Evolutionary conservation across 805 yeast genomes (phyloP), one percentile per base, ranked within the genome.

Genomic region (Candida maris): DNA sequence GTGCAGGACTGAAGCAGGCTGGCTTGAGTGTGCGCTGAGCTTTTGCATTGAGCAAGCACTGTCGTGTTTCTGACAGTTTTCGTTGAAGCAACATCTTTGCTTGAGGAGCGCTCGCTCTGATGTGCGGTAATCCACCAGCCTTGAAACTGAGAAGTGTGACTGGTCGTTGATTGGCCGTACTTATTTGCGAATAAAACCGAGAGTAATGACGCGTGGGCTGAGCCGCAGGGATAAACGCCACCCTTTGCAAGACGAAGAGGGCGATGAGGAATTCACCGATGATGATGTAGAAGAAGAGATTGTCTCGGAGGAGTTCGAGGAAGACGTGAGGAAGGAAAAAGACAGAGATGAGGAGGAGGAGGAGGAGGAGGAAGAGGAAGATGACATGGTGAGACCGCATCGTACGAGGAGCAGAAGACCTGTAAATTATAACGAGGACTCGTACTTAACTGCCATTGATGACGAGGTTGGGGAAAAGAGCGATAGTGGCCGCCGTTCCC

Each of bases 381-480:
- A 45, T 4, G 55, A 47, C 21, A 38, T 23, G 6, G 29, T 35
- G 27, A 56, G 46, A 44, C 43, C 50, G 10, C 53, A 50, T 25
- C 44, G 59, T 27, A 57, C 53, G 31, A 51, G 62, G 32, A 31
- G 66, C 54, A 48, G 57, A 19, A 48, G 48, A 24, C 31, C 49
- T 9, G 54, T 61, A 18, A 61, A 59, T 35, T 61, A 61, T 32
- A 61, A 61, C 32, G 65, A 61, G 39, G 65, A 61, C 36, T 51
- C 45, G 13, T 42, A 43, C 2, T 39, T 54, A 12, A 51, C 48
- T 15, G 54, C 42, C 5, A 29, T 59, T 2, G 54, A 52, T 17
- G 59, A 49, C 19, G 56, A 48, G 21, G 32, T 46, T 9, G 65
- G 57, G 12, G 44, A 37, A 8, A 34, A 34, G 19, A 37, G 39